These are phyloP conservation scores for Vanilla planifolia DNA, from an alignment of 106 monocot species.

Conservation along the genomic window DNA sequence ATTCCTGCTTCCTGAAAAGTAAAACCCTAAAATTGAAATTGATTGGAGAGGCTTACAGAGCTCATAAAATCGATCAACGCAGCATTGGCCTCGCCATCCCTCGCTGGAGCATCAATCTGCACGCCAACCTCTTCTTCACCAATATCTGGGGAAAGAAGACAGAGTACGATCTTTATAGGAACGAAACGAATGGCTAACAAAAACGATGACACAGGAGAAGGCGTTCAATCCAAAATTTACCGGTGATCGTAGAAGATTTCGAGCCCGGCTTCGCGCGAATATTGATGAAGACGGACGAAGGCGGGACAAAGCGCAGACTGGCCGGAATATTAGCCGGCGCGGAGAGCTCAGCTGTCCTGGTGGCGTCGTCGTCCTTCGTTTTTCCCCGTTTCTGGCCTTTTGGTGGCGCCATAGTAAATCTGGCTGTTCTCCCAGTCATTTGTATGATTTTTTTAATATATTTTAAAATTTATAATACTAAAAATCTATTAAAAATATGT, in stretches of 20 bases:
- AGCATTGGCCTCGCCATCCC: constrained; percentile 90
- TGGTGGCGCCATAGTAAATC: not conserved
- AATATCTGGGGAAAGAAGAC: constrained; percentile 35
- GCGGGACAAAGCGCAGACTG: constrained; percentile 60
- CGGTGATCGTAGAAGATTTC: constrained; percentile 84
- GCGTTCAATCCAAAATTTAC: constrained; percentile 18
- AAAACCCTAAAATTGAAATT: no score
- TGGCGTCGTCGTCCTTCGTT: constrained; percentile 22
- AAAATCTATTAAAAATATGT: no score
- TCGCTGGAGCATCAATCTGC: constrained; percentile 90
- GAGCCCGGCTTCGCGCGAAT: constrained; percentile 95
- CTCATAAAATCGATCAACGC: constrained; percentile 76
- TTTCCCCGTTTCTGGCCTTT: constrained; percentile 46
- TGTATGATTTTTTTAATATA: no score
- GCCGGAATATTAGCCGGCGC: constrained; percentile 28
- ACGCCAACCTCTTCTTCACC: constrained; percentile 76
- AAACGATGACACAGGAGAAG: not conserved
- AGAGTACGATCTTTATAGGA: not conserved
- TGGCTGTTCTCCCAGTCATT: no score
- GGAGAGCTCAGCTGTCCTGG: constrained; percentile 15
- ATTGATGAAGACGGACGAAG: constrained; percentile 64
- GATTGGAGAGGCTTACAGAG: constrained; percentile 35
- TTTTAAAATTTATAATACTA: no score
- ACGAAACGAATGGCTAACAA: not conserved
- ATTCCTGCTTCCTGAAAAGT: no score